These are phyloP conservation scores for Talaromyces verruculosus DNA, from an alignment of 2,329 filamentous ascomycete species.

Conservation along the genomic window DNA sequence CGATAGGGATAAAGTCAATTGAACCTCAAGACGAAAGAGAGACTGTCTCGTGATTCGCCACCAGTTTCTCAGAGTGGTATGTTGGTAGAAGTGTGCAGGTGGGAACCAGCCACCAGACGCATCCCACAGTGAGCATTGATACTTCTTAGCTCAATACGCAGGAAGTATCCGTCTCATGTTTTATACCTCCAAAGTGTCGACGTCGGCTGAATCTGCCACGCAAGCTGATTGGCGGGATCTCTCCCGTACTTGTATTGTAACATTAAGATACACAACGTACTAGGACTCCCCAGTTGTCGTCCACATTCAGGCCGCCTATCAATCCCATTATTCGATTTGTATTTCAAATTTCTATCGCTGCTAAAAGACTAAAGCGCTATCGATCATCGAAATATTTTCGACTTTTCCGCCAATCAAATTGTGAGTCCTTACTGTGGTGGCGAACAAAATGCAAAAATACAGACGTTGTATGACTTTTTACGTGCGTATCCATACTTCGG, in stretches of 20 bases:
- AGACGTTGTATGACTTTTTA: not conserved
- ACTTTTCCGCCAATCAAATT: not conserved
- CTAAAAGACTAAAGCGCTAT: not conserved
- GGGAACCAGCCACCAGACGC: not conserved
- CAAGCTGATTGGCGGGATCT: constrained; percentile 8
- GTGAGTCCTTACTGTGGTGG: not conserved
- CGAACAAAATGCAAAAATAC: not conserved
- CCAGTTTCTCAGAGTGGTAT: not conserved
- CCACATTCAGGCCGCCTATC: not conserved
- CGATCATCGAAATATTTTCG: not conserved
- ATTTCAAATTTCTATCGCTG: not conserved
- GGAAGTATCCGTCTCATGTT: not conserved
- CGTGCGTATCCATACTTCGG: not conserved
- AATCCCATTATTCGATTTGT: no score
- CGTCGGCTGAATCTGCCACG: constrained; percentile 6
- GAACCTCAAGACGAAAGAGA: not conserved
- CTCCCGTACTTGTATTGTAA: constrained; percentile 1
- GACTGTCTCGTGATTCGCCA: not conserved
- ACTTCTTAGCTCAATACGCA: not conserved
- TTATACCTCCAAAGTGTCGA: not conserved
- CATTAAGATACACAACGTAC: no score
- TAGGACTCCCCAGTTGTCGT: no score
- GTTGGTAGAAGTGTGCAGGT: not conserved
- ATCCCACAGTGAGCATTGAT: not conserved
- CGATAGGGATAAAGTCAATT: not conserved